Conservation (phyloP, 306 rosid species). For the Gynostemma pentaphyllum region DNA sequence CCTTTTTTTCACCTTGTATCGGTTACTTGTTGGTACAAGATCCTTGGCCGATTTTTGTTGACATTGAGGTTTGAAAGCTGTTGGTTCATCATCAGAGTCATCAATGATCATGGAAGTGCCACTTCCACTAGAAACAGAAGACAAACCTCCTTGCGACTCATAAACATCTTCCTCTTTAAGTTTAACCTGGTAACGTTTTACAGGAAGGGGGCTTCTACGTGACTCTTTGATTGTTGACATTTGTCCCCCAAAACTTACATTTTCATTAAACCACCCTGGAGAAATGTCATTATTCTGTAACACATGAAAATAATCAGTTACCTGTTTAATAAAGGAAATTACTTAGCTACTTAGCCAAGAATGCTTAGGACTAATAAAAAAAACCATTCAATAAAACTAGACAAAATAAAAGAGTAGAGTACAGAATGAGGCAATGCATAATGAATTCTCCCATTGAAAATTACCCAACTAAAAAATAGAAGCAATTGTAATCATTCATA, state of each 20-base stretch:
- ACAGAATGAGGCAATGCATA: not conserved
- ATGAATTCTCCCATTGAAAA: not conserved
- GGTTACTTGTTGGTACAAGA: constrained; percentile 17
- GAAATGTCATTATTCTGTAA: constrained; percentile 17
- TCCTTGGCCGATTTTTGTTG: constrained; percentile 2
- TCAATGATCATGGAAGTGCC: not conserved
- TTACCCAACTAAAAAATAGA: not conserved
- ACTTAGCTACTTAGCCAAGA: no score
- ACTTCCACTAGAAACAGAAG: not conserved
- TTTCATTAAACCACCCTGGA: not conserved
- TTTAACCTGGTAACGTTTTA: not conserved
- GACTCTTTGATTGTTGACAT: constrained; percentile 8
- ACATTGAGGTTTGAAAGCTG: constrained; percentile 6
- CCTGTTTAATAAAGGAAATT: not conserved
- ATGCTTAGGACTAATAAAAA: not conserved
- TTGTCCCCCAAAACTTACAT: not conserved
- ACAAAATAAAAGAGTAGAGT: not conserved
- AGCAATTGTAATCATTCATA: not conserved
- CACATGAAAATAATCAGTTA: not conserved
- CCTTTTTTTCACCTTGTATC: constrained; percentile 5
- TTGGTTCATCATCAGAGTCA: not conserved
- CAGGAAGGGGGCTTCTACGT: constrained; percentile 1
- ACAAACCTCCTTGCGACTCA: not conserved
- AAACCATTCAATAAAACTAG: not conserved
- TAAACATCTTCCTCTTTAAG: not conserved